Base-by-base conservation (phyloP, 208 protist species). In the Crithidia sp. region DNA sequence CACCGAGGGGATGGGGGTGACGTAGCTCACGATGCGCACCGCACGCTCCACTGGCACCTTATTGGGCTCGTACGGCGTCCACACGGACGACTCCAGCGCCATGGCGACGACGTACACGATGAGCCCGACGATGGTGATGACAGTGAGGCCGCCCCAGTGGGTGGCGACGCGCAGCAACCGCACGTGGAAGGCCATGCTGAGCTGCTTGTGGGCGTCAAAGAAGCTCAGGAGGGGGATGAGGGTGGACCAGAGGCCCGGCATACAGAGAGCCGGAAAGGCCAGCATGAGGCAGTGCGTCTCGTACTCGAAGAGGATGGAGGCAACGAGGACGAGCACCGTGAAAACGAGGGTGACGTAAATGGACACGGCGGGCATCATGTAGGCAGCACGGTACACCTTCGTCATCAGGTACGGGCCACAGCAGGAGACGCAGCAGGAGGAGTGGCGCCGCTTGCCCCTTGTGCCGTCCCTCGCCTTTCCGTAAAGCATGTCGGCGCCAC, bases 251-350 rank as follows among this genome's bases (percentile, higher is more conserved):
- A 87, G 56, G 39, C 74, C 61, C 14, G 87, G 87, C 36, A 72
- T 66, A 16, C 56, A 43, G 57, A 92, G 77, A 16, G 71, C 74
- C 16, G 81, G 87, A 9, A 81, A 59, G 5, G 79, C 75, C 54
- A 82, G 70, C 19, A 84, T 74, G 10, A 85, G 64, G 52, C 74
- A 81, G 63, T 84, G 71, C 5, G 82, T 87, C 17, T 87, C 71
- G 55, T 79, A 89, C 70, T 71, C 64, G 62, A 77, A 74, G 59
- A 71, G 67, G 54, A 92, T 63, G 10, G 84, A 79, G 49, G 71
- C 76, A 47, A 49, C 71, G 10, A 76, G 70, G 16, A 80, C 57
- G 49, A 86, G 58, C 5, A 83, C 41, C 10, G 63, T 36, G 49
- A 77, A 37, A 4, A 82, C 50, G 5, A 89, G 4, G 0, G 61